Conservation (phyloP, 768 basidiomycete genomes). For the Boletus subparvulus region DNA sequence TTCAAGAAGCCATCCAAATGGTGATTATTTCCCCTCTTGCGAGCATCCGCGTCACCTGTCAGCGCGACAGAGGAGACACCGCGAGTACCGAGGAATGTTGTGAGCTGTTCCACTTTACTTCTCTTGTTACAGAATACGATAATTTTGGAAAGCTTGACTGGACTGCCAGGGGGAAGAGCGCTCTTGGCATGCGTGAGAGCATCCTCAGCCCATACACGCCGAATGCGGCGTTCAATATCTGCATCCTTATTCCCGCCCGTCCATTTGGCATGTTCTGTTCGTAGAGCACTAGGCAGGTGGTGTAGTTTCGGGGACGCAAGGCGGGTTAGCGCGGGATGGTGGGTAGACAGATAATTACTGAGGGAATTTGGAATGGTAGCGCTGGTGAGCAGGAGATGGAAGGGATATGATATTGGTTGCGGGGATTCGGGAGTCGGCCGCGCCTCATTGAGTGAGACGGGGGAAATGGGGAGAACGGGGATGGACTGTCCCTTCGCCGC, state of each 20-base stretch:
- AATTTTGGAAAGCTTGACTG: slow-evolving; percentile 55
- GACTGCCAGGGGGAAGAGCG: slow-evolving; percentile 17
- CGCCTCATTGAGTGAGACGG: slow-evolving; percentile 15
- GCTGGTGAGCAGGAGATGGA: slow-evolving; percentile 77
- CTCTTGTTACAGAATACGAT: slow-evolving; percentile 84
- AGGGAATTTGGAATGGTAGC: slow-evolving; percentile 86
- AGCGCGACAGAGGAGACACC: slow-evolving; percentile 64
- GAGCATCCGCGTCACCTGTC: slow-evolving; percentile 57
- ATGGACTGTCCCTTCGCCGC: slow-evolving; percentile 47
- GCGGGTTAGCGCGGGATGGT: slow-evolving; percentile 65
- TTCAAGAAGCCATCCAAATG: slow-evolving; percentile 76
- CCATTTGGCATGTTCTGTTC: slow-evolving; percentile 72
- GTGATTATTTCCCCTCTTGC: slow-evolving; percentile 68
- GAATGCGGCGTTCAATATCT: slow-evolving; percentile 74
- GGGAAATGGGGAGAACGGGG: slow-evolving; percentile 16
- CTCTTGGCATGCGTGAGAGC: slow-evolving; percentile 34
- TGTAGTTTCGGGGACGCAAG: slow-evolving; percentile 82
- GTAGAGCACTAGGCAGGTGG: slow-evolving; percentile 66
- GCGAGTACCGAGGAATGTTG: slow-evolving; percentile 54
- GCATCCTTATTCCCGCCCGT: slow-evolving; percentile 78
- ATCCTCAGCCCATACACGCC: slow-evolving; percentile 74
- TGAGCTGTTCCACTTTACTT: slow-evolving; percentile 63
- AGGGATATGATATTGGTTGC: slow-evolving; percentile 53
- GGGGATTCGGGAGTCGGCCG: slow-evolving; percentile 7
- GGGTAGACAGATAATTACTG: slow-evolving; percentile 56